A percentile compares a stretch with the other conserved stretches of the same genome.
Conservation (phyloP, 164 flowering plant species). For the Hamamelis virginiana region DNA sequence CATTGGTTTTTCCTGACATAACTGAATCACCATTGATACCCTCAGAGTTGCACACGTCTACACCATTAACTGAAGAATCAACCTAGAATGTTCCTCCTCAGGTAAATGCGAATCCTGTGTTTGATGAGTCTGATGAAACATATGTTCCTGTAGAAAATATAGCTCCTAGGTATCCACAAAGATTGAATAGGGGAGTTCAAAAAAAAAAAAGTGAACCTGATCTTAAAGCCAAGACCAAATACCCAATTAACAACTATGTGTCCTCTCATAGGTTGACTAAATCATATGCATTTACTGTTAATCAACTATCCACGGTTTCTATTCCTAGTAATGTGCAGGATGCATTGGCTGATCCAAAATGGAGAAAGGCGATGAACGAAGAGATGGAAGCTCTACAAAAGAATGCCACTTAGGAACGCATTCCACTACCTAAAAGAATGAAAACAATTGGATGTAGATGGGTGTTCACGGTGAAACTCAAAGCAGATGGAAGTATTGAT, state of each 20-base stretch:
- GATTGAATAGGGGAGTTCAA: background rate
- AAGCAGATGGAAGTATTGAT: no score
- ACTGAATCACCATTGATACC: no score
- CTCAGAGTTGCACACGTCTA: no score
- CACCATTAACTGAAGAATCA: no score
- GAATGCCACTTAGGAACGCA: background rate
- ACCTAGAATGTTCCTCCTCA: no score
- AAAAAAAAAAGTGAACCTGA: constrained; percentile 8
- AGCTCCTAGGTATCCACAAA: constrained; percentile 6
- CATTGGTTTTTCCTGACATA: no score
- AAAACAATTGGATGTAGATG: no score
- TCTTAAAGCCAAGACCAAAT: constrained; percentile 5
- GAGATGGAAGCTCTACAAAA: no score
- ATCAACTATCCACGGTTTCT: background rate
- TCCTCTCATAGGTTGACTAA: background rate
- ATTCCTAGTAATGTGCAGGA: no score
- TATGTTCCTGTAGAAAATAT: background rate
- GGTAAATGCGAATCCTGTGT: background rate
- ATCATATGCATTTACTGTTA: constrained; percentile 2
- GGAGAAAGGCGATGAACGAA: background rate
- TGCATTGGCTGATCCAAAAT: no score
- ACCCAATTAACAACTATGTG: constrained; percentile 6
- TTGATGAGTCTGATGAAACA: background rate
- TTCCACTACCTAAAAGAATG: no score
- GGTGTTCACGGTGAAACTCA: no score